Percentiles rank a stretch among this genome's conserved stretches.
phyloP scores from a whole-genome alignment of 1,284 basidiomycete genomes.

The Volvariella volvacea region DNA sequence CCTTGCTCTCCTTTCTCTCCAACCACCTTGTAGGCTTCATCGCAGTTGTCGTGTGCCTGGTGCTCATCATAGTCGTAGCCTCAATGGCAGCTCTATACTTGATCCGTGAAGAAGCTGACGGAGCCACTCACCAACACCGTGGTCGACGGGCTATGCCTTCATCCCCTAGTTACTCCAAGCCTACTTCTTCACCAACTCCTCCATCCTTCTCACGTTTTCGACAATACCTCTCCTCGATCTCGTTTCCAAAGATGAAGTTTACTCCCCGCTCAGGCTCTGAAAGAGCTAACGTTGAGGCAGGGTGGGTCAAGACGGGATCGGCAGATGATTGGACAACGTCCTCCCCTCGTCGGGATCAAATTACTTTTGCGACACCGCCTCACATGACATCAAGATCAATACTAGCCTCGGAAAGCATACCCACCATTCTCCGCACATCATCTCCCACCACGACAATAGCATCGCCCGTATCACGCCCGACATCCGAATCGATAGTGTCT shows the following conservation, averaged over 20 bases:
- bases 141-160: background rate
- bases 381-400: background rate
- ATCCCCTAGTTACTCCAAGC: background rate
- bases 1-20: background rate
- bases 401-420: background rate
- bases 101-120: background rate
- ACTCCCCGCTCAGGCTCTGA: background rate
- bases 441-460: background rate
- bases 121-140: background rate
- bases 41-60: constrained; percentile 4
- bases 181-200: background rate
- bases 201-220: background rate
- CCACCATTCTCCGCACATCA: background rate
- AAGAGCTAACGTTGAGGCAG: background rate
- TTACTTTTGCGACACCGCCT: background rate
- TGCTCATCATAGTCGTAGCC: constrained; percentile 2
- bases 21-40: constrained; percentile 4
- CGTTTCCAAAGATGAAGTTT: background rate
- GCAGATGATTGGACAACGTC: background rate
- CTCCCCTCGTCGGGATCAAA: background rate
- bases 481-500: background rate
- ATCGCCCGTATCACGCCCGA: background rate
- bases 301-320: background rate
- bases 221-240: background rate
- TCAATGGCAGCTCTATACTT: constrained; percentile 4